These are phyloP conservation scores for Tausonia pullulans DNA, from an alignment of 1,284 basidiomycete genomes.

Conservation along the genomic window DNA sequence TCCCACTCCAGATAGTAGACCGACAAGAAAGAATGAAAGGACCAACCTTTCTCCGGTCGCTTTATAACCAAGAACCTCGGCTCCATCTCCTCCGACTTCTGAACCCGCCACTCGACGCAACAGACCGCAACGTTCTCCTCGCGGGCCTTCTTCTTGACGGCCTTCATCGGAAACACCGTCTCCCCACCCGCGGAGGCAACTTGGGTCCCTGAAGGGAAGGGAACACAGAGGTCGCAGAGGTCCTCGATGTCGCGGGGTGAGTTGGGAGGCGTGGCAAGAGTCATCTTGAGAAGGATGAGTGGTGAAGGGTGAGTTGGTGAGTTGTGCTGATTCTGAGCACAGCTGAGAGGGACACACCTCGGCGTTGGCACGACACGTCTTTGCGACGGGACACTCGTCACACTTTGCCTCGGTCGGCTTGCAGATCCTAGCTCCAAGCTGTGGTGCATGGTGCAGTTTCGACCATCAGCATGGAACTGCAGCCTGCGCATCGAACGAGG, in stretches of 20 bases:
- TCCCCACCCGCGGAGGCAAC: slow-evolving; percentile 17
- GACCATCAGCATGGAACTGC: not conserved
- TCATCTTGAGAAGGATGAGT: slow-evolving; percentile 4
- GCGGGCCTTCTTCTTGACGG: slow-evolving; percentile 66
- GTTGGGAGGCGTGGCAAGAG: slow-evolving; percentile 17
- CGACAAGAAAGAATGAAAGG: not conserved
- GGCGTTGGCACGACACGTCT: slow-evolving; percentile 54
- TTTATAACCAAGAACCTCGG: slow-evolving; percentile 63
- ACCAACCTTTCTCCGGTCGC: slow-evolving; percentile 66
- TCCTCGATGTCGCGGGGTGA: slow-evolving; percentile 55
- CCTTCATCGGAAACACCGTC: slow-evolving; percentile 82
- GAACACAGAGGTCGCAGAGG: slow-evolving; percentile 58
- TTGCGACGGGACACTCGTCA: slow-evolving; percentile 53
- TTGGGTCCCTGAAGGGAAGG: slow-evolving; percentile 38
- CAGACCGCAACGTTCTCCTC: slow-evolving; percentile 78
- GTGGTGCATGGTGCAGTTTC: not conserved
- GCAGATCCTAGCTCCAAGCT: slow-evolving; percentile 44
- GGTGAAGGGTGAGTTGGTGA: not conserved
- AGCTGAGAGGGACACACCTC: slow-evolving; percentile 28
- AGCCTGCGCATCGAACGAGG: not conserved
- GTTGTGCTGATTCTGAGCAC: not conserved
- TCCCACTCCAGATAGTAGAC: not conserved
- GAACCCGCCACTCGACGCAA: slow-evolving; percentile 62
- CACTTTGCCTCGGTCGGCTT: slow-evolving; percentile 70
- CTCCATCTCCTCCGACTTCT: slow-evolving; percentile 22